phyloP scores from a whole-genome alignment of 768 basidiomycete genomes.

The Suillus plorans region DNA sequence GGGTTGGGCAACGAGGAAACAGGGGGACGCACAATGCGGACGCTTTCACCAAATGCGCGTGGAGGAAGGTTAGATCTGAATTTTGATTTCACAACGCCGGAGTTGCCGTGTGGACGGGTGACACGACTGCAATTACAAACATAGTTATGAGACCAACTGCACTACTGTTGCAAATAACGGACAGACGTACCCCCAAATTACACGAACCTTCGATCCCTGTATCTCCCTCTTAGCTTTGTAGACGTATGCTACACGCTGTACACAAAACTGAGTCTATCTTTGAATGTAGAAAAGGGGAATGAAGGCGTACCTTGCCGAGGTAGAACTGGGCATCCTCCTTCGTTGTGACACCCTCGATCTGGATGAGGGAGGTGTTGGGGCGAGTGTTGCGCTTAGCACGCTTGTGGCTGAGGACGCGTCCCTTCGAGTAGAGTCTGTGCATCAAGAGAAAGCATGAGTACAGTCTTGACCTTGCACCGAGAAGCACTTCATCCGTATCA shows the following conservation, averaged over 20 bases:
- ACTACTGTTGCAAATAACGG: not conserved
- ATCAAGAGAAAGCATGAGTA: slow-evolving; percentile 7
- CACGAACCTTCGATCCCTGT: slow-evolving; percentile 92
- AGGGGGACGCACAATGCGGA: slow-evolving; percentile 73
- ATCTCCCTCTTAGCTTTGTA: slow-evolving; percentile 96
- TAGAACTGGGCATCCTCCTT: slow-evolving; percentile 97
- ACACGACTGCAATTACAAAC: slow-evolving; percentile 58
- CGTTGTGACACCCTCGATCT: slow-evolving; percentile 93
- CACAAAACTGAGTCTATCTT: slow-evolving; percentile 4
- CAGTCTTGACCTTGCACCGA: slow-evolving; percentile 7
- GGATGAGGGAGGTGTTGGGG: slow-evolving; percentile 94
- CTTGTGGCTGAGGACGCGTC: slow-evolving; percentile 97
- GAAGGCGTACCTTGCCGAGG: slow-evolving; percentile 85
- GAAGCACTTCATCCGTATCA: not conserved
- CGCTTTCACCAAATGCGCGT: slow-evolving; percentile 88
- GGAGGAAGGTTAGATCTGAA: slow-evolving; percentile 95
- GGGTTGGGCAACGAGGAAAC: slow-evolving; percentile 2
- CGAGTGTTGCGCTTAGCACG: slow-evolving; percentile 95
- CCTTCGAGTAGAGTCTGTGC: slow-evolving; percentile 89
- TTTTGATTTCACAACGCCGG: slow-evolving; percentile 96
- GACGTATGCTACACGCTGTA: slow-evolving; percentile 92
- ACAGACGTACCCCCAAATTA: slow-evolving; percentile 92
- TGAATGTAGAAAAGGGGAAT: not conserved
- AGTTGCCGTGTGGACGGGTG: slow-evolving; percentile 91
- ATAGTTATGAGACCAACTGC: not conserved